Conservation (phyloP, 2,329 filamentous ascomycete species). For the Akanthomyces uredinophilus region DNA sequence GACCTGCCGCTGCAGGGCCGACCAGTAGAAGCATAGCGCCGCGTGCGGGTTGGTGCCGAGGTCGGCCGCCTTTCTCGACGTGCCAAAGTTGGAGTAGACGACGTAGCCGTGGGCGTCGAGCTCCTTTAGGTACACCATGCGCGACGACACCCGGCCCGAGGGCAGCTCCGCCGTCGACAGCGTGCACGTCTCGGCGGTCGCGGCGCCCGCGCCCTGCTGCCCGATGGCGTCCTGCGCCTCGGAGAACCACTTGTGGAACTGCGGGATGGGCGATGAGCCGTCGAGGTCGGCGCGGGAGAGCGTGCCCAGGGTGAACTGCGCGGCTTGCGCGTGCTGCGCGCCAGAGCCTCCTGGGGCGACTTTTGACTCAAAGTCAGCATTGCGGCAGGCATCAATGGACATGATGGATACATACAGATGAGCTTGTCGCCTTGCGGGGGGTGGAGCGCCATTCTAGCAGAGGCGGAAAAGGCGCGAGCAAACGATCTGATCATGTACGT, state of each 20-base stretch:
- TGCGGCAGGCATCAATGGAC: not conserved
- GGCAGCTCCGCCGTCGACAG: conserved; percentile 81
- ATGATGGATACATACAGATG: conserved; percentile 38
- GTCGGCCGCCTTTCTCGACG: conserved; percentile 64
- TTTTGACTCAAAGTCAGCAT: conserved; percentile 20
- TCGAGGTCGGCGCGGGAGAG: conserved; percentile 59
- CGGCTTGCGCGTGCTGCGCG: conserved; percentile 55
- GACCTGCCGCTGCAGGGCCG: conserved; percentile 79
- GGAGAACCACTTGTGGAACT: conserved; percentile 89
- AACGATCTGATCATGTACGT: conserved; percentile 4
- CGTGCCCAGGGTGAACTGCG: conserved; percentile 64
- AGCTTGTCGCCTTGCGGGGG: conserved; percentile 39
- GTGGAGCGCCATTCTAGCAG: conserved; percentile 41
- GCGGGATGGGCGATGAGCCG: conserved; percentile 60
- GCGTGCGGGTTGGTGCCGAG: conserved; percentile 70
- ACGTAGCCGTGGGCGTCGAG: conserved; percentile 78
- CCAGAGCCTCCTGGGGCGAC: conserved; percentile 61
- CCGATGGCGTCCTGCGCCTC: conserved; percentile 57
- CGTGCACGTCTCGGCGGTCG: conserved; percentile 80
- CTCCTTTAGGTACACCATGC: conserved; percentile 93
- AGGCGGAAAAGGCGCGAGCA: conserved; percentile 19
- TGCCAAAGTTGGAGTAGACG: conserved; percentile 89
- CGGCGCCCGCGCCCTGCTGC: conserved; percentile 26
- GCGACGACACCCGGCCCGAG: conserved; percentile 75
- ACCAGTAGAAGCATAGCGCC: conserved; percentile 87